Evolutionary conservation across 495 filamentous ascomycete species (phyloP), one percentile per base, ranked within the genome.

Genomic region (Penicillium malachiteum): DNA sequence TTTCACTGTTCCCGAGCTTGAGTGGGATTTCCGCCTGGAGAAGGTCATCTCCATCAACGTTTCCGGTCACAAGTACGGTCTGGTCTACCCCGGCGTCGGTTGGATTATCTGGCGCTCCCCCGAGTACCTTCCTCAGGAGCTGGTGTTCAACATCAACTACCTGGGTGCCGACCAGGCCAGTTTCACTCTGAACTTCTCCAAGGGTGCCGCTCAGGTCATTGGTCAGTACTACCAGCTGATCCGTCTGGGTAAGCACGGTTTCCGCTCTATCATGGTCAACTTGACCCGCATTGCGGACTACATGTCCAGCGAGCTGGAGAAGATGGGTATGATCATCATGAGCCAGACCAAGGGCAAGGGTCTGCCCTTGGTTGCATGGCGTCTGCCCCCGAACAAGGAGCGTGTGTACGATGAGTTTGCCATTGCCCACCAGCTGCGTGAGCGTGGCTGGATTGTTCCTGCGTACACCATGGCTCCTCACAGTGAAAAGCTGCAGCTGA

Each of bases 121-220:
- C 3, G 84, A 93, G 64, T 95, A 79, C 71, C 80, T 96, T 1
- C 91, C 91, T 18, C 77, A 92, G 69, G 92, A 96, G 67, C 85
- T 96, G 37, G 89, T 96, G 64, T 96, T 96, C 83, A 96, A 95
- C 80, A 93, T 96, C 81, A 96, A 96, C 76, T 96, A 96, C 69
- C 86, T 96, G 3, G 92, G 92, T 50, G 89, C 92, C 21, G 90
- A 96, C 61, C 92, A 96, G 72, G 85, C 91, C n/a, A 95, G 90
- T 49, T 96, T 96, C 78, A 96, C 92, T n/a, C 81, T 96, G 48
- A 96, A 96, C 78, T 96, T 96, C 78, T 91, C 87, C 68, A 93
- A 94, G 71, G 92, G 92, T 53, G 92, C 92, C 42, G 86, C 86
- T 38, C 92, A 96, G 63, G 85, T 96, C 58, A 96, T 96, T 65